Evolutionary conservation across 208 protist species (phyloP).

Genomic region (Crithidia bombi): DNA sequence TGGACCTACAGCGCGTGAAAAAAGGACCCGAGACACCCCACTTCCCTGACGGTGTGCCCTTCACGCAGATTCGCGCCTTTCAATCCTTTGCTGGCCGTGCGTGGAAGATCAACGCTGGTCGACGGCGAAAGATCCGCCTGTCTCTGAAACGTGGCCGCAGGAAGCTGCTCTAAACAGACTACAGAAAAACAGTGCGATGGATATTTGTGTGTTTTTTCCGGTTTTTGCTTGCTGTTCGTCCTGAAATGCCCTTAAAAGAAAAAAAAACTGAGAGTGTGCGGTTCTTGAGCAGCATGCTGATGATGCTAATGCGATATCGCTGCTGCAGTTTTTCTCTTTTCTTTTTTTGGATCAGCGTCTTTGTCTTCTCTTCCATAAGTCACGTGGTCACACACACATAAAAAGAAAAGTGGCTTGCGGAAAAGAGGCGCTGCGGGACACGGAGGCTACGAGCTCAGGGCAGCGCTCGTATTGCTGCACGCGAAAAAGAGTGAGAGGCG

Average conservation of each 20-base stretch:
- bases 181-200: too few species aligned
- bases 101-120: constrained; percentile 90
- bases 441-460: too few species aligned
- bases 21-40: constrained; percentile 86
- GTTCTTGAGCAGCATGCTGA: too few species aligned
- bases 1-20: constrained; percentile 78
- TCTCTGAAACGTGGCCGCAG: constrained; percentile 86
- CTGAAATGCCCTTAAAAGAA: too few species aligned
- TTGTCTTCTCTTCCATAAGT: background rate
- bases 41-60: constrained; percentile 87
- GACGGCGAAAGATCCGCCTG: constrained; percentile 84
- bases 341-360: background rate
- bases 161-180: constrained; percentile 86
- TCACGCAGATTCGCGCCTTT: constrained; percentile 86
- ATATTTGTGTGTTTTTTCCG: background rate
- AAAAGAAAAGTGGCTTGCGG: too few species aligned
- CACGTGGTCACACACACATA: background rate
- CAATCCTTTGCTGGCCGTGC: constrained; percentile 85
- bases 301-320: constrained; percentile 2
- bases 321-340: constrained; percentile 1
- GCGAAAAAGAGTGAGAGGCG: too few species aligned
- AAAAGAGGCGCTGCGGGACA: too few species aligned
- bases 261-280: too few species aligned
- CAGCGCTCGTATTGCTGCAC: too few species aligned
- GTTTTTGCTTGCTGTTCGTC: background rate